These are phyloP conservation scores for Scutellaria minor DNA, from an alignment of 257 asterid species.

Conservation along the genomic window DNA sequence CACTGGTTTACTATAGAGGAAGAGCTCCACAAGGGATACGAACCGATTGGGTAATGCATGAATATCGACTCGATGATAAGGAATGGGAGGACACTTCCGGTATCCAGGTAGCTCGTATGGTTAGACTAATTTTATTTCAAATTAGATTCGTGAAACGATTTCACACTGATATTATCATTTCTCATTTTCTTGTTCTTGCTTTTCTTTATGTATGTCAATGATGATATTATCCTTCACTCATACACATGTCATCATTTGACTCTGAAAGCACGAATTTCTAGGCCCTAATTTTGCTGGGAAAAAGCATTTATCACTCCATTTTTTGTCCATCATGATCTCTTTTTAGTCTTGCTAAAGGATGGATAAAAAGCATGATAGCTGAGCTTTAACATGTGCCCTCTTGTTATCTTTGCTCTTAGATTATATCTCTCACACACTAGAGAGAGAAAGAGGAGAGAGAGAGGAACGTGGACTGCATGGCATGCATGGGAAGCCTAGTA, in stretches of 20 bases:
- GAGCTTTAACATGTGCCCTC: constrained; percentile 67
- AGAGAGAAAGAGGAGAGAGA: constrained; percentile 11
- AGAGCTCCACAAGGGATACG: constrained; percentile 95
- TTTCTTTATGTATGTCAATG: constrained; percentile 42
- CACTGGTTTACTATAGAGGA: constrained; percentile 83
- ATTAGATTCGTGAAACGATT: background rate
- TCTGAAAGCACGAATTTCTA: constrained; percentile 47
- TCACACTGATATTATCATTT: constrained; percentile 11
- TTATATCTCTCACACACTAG: background rate
- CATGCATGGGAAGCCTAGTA: constrained; percentile 66
- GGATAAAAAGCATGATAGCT: constrained; percentile 69
- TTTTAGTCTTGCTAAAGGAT: constrained; percentile 59
- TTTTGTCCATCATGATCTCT: constrained; percentile 50
- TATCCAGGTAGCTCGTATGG: constrained; percentile 80
- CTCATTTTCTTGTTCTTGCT: constrained; percentile 14
- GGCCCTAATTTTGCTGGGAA: constrained; percentile 45
- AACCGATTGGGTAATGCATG: constrained; percentile 99
- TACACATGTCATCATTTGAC: constrained; percentile 57
- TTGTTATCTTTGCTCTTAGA: constrained; percentile 31
- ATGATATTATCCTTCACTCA: constrained; percentile 24
- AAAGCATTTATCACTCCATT: constrained; percentile 58
- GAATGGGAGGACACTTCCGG: constrained; percentile 76
- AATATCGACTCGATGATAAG: constrained; percentile 83
- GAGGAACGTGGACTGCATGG: constrained; percentile 65
- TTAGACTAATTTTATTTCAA: constrained; percentile 38